These are phyloP conservation scores for Debaryomyces sp. DNA, from an alignment of 1,139 yeast species.

Conservation along the genomic window DNA sequence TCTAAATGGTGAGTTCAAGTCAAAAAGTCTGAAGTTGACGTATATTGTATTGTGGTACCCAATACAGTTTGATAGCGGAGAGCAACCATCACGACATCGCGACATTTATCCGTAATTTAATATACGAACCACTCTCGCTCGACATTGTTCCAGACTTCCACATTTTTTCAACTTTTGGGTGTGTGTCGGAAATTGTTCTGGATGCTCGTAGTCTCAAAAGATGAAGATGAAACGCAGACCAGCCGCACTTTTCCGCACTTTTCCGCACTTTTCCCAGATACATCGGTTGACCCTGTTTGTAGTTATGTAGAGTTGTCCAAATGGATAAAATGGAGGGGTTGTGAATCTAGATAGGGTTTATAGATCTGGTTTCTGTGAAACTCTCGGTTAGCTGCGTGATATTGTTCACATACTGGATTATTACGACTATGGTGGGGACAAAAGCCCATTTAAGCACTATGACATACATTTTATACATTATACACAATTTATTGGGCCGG, in stretches of 20 bases:
- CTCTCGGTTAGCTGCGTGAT: not conserved
- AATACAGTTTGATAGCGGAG: not conserved
- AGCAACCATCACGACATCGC: not conserved
- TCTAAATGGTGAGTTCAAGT: not conserved
- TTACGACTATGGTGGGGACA: not conserved
- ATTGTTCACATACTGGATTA: not conserved
- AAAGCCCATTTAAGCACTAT: not conserved
- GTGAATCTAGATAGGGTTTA: too few species aligned
- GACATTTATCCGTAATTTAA: not conserved
- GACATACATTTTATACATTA: not conserved
- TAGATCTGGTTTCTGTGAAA: not conserved
- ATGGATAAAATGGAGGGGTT: too few species aligned
- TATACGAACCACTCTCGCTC: not conserved
- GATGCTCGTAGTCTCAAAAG: too few species aligned
- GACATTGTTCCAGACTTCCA: not conserved
- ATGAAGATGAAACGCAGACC: too few species aligned
- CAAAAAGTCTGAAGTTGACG: not conserved
- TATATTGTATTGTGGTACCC: not conserved
- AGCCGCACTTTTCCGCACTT: not conserved
- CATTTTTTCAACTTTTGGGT: too few species aligned
- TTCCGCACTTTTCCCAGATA: too few species aligned
- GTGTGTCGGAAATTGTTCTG: too few species aligned
- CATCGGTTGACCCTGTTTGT: too few species aligned
- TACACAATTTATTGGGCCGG: not conserved
- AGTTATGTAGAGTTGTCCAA: too few species aligned